Conservation (phyloP, 495 filamentous ascomycete genomes). For the Thermothielavioides terrestris region DNA sequence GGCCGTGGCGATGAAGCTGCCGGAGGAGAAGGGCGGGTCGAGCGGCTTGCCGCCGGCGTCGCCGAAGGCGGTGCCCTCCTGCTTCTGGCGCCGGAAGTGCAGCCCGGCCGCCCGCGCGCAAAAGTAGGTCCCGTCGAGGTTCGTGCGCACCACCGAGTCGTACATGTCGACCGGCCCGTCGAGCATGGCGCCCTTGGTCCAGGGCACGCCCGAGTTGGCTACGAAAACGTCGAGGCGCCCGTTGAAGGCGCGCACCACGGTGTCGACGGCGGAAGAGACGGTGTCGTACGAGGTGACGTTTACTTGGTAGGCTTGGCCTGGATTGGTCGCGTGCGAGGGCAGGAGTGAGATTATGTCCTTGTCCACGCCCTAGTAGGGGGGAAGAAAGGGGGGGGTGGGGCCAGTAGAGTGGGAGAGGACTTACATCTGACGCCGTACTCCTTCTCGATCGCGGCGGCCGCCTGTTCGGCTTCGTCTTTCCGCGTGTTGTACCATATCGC, state of each 20-base stretch:
- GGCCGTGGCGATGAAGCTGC: conserved; percentile 71
- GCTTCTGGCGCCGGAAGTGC: conserved; percentile 53
- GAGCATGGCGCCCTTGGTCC: conserved; percentile 59
- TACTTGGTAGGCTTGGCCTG: conserved; percentile 71
- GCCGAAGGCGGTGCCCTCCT: conserved; percentile 54
- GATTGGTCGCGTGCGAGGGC: neutral
- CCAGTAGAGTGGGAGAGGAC: conserved; percentile 7
- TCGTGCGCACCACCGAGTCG: conserved; percentile 58
- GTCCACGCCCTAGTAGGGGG: too few relatives aligned
- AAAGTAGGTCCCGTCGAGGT: conserved; percentile 76
- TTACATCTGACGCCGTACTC: conserved; percentile 75
- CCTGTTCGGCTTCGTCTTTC: conserved; percentile 56
- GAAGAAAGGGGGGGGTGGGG: neutral
- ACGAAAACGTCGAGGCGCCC: conserved; percentile 71
- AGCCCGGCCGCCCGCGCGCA: conserved; percentile 69
- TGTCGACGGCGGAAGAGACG: conserved; percentile 49
- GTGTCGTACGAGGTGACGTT: conserved; percentile 52
- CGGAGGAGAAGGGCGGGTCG: conserved; percentile 46
- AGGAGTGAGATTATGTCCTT: too few relatives aligned
- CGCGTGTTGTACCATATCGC: conserved; percentile 83
- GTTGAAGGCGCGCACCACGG: conserved; percentile 59
- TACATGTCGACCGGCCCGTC: conserved; percentile 59
- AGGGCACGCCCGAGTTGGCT: conserved; percentile 70
- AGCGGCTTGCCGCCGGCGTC: conserved; percentile 58
- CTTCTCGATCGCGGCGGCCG: conserved; percentile 64